These are phyloP conservation scores for Paramecium sexaurelia DNA, from an alignment of 73 alveolate species.

Conservation along the genomic window DNA sequence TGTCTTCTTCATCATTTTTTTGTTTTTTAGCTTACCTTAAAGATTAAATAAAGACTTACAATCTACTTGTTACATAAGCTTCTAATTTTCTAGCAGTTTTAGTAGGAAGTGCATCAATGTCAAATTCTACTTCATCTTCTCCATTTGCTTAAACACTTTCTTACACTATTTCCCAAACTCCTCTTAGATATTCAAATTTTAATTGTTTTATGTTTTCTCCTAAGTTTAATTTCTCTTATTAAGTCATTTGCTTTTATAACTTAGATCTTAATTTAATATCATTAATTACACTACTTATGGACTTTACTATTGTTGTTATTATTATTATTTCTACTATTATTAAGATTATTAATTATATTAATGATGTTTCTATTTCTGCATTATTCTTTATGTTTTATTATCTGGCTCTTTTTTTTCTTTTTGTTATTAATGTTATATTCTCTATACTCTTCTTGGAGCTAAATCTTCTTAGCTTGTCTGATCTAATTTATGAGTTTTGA, in stretches of 20 bases:
- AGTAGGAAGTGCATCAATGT: constrained; percentile 61
- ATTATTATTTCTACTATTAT: neutral
- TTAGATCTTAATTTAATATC: neutral
- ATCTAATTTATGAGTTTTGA: neutral
- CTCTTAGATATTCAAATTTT: constrained; percentile 61
- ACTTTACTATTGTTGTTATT: neutral
- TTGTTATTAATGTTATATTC: neutral
- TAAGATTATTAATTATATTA: neutral
- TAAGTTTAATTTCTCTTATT: constrained; percentile 34
- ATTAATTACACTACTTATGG: neutral
- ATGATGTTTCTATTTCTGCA: neutral
- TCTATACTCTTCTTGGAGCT: neutral
- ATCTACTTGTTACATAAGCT: constrained; percentile 33
- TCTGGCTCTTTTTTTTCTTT: neutral
- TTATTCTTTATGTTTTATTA: neutral
- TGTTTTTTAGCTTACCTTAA: neutral
- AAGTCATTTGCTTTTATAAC: neutral
- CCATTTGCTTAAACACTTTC: constrained; percentile 42
- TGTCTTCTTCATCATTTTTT: neutral
- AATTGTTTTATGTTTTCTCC: constrained; percentile 57
- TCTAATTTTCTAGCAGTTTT: constrained; percentile 62
- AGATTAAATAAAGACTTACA: neutral
- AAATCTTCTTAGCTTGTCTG: neutral
- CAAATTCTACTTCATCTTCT: constrained; percentile 62
- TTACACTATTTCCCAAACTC: constrained; percentile 65